Base-by-base conservation (phyloP, 2,329 filamentous ascomycete genomes). In the Beauveria varroae region DNA sequence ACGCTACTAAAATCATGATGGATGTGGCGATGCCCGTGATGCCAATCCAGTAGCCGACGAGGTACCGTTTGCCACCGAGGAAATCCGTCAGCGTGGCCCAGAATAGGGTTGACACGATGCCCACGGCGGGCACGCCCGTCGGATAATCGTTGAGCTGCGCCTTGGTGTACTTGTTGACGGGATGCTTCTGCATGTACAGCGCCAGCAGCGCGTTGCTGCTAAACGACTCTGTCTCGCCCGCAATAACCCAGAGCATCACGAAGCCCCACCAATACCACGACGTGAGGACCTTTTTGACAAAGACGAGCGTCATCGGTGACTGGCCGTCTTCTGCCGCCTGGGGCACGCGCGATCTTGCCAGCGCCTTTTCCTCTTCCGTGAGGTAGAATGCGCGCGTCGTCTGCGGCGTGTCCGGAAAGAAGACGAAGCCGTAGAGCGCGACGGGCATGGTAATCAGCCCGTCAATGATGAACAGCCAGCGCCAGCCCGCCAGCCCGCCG, bases 391-490 rank as follows among this genome's bases (percentile, higher is more conserved):
- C 77, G 1, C 73, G 73, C 1, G 79, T 74, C 0, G 80, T 81
- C 24, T 78, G 77, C 0, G 72, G 81, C 68, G 63, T 82, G 20
- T 75, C 73, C 1, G 74, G 74, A 51, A 76, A 75, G 47, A 75
- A 66, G 28, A 74, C 58, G 66, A 72, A 68, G 16, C 73, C 73
- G 12, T 72, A 72, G 0, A 73, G 18, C 2, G 73, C 74, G 6
- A 76, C 66, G 1, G 73, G 71, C 2, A 75, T 64, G 3, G 73
- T 75, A 1, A 76, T 78, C 1, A 80, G 75, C 1, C 87, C 87
- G 68, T 90, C 87, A 10, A 90, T 82, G 44, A 90, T 86, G 72
- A 90, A 90, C 0, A 89, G 76, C 86, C 85, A 88, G 3, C 84
- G 76, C 86, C 86, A 90, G 7, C 86, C 86, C 0, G 76, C 81